Percentiles rank a stretch among this genome's conserved stretches.
Conservation (phyloP, 768 basidiomycete species). For the Dentipellis fragilis region DNA sequence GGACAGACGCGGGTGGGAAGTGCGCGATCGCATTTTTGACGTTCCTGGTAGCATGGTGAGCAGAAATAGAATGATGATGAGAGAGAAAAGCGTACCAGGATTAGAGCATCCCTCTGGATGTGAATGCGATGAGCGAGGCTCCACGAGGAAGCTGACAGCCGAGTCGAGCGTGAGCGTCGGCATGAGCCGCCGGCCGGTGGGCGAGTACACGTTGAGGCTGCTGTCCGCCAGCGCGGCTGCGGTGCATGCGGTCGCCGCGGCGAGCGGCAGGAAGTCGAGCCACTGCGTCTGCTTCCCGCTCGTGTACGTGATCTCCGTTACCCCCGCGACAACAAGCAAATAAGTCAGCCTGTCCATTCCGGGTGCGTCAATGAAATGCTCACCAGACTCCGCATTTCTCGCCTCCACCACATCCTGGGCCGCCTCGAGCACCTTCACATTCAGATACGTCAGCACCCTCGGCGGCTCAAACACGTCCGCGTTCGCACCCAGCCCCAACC, state of each 20-base stretch:
- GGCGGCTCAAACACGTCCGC: slow-evolving; percentile 25
- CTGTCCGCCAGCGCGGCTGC: slow-evolving; percentile 78
- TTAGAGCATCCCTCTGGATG: slow-evolving; percentile 58
- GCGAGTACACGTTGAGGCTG: slow-evolving; percentile 73
- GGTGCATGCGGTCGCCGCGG: slow-evolving; percentile 55
- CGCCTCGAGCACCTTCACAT: slow-evolving; percentile 44
- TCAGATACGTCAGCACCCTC: slow-evolving; percentile 46
- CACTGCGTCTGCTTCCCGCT: slow-evolving; percentile 68
- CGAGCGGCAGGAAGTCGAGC: slow-evolving; percentile 79
- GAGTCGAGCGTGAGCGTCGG: slow-evolving; percentile 66
- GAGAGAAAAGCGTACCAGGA: slow-evolving; percentile 47
- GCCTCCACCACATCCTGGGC: slow-evolving; percentile 68
- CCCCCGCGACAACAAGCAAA: slow-evolving; percentile 36
- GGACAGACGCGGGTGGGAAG: slow-evolving; percentile 60
- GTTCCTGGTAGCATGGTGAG: slow-evolving; percentile 41
- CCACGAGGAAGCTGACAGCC: slow-evolving; percentile 60
- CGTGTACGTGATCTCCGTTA: slow-evolving; percentile 57
- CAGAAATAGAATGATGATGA: background rate
- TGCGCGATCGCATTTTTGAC: slow-evolving; percentile 54
- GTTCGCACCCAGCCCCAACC: background rate
- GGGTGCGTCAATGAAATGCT: slow-evolving; percentile 29
- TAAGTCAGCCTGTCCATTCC: background rate
- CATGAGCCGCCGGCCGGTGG: slow-evolving; percentile 81
- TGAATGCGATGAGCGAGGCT: slow-evolving; percentile 60
- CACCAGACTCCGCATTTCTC: slow-evolving; percentile 58